A percentile compares a stretch with the other conserved stretches of the same genome.
Conservation (phyloP, 176 grass and related monocot genomes). For the Pharus latifolius region DNA sequence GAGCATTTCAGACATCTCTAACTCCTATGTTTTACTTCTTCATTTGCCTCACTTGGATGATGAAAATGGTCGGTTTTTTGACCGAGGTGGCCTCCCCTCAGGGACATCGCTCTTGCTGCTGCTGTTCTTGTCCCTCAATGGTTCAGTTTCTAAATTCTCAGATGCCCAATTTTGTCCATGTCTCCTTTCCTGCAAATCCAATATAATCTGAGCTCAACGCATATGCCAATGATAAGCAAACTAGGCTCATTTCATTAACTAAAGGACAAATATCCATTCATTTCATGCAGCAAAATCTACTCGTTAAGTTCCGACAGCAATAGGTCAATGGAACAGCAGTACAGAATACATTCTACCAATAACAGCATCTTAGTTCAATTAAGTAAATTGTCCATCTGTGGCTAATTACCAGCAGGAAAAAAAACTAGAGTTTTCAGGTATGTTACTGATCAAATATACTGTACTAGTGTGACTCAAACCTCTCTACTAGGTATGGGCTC, state of each 20-base stretch:
- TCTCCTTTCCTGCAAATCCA: conserved; percentile 71
- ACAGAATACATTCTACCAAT: not conserved
- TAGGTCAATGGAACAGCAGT: not conserved
- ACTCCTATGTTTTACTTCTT: conserved; percentile 6
- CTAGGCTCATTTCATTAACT: not conserved
- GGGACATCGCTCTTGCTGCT: conserved; percentile 70
- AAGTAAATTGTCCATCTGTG: not conserved
- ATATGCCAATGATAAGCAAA: not conserved
- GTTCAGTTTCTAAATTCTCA: conserved; percentile 44
- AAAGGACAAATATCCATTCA: not conserved
- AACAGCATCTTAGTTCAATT: not conserved
- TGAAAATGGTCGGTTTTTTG: conserved; percentile 27
- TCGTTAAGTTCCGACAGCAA: not conserved
- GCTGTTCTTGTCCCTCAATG: conserved; percentile 64
- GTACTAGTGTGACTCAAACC: conserved; percentile 27
- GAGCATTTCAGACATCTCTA: too few species aligned
- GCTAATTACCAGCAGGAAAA: not conserved
- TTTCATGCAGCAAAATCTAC: not conserved
- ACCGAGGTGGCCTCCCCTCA: conserved; percentile 43
- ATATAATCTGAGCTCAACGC: not conserved
- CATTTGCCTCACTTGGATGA: conserved; percentile 20
- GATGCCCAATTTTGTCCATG: conserved; percentile 39
- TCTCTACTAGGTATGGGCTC: conserved; percentile 60
- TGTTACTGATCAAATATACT: not conserved
- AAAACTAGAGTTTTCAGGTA: too few species aligned